Evolutionary conservation across 306 rosid genomes (phyloP), one percentile per base, ranked within the genome.

Genomic region (Gleditsia sinensis): DNA sequence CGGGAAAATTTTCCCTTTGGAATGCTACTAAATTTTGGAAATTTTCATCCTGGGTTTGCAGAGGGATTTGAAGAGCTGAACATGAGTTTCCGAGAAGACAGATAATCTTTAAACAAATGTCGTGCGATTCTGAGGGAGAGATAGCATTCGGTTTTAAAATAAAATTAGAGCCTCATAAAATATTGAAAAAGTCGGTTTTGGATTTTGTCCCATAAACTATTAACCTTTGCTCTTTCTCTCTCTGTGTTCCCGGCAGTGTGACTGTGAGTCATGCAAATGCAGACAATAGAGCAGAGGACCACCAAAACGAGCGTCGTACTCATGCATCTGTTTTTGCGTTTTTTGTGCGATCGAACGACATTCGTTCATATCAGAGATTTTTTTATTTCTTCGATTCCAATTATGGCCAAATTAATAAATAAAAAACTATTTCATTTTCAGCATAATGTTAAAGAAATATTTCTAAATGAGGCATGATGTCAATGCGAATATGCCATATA

Each of bases 271-370:
- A 9, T 17, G 56, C 58, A 67, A 11, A 30, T 46, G 58, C 23
- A 43, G 72, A 63, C 69, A 62, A 62, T n/a, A 20, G 4, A 36
- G 49, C 28, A 11, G 19, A 62, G 49, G 68, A 11, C 56, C 42
- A 16, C 71, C 33, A 43, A 45, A 43, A 66, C 71, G 40, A 66
- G 16, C 9, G 24, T 66, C 70, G 53, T 64, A 63, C 51, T 39
- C n/a, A 0, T 49, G 12, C 13, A 5, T 56, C 16, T 59, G 13
- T 58, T 17, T 0, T 9, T 60, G 45, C 46, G 6, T 34, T 33
- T 33, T 19, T 3, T 4, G n/a, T 12, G 27, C 67, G 20, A 33
- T 9, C 13, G 34, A 60, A 60, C 46, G 46, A 34, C 67, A 53
- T 50, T n/a, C 54, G 24, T 48, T 48, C 17, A 0, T 1, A 17